These are phyloP conservation scores for Jaltomata sinuosa DNA, from an alignment of 257 asterid species.

Conservation along the genomic window DNA sequence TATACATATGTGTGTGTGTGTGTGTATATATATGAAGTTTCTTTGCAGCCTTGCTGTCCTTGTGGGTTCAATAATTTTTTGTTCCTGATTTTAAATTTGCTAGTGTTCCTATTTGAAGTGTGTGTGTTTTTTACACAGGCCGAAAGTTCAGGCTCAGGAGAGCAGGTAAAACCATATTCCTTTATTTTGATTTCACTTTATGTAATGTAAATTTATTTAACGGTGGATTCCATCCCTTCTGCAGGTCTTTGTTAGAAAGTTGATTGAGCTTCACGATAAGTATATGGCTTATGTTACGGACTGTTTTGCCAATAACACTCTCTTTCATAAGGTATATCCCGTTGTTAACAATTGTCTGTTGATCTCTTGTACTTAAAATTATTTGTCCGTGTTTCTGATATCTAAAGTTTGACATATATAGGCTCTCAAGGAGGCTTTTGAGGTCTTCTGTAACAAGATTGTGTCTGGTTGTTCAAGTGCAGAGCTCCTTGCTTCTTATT, in stretches of 20 bases:
- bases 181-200: not conserved
- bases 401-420: not conserved
- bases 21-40: not conserved
- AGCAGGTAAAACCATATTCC: constrained; percentile 20
- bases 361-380: not conserved
- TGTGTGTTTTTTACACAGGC: constrained; percentile 18
- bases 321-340: constrained; percentile 16
- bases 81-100: not conserved
- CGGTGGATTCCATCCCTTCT: not conserved
- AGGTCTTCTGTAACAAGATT: constrained; percentile 59
- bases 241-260: constrained; percentile 22
- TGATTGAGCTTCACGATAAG: constrained; percentile 17
- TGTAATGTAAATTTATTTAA: not conserved
- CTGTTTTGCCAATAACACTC: constrained; percentile 10
- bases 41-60: not conserved
- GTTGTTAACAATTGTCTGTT: not conserved
- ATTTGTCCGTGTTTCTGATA: not conserved
- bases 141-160: constrained; percentile 28
- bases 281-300: constrained; percentile 13
- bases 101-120: not conserved
- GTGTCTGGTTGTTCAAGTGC: constrained; percentile 62
- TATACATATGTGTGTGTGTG: too few species aligned
- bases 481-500: constrained; percentile 63
- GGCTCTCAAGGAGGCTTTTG: constrained; percentile 74
- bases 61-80: not conserved